phyloP scores from a whole-genome alignment of 2,329 filamentous ascomycete genomes.

The Paracoccidioides brasiliensis region DNA sequence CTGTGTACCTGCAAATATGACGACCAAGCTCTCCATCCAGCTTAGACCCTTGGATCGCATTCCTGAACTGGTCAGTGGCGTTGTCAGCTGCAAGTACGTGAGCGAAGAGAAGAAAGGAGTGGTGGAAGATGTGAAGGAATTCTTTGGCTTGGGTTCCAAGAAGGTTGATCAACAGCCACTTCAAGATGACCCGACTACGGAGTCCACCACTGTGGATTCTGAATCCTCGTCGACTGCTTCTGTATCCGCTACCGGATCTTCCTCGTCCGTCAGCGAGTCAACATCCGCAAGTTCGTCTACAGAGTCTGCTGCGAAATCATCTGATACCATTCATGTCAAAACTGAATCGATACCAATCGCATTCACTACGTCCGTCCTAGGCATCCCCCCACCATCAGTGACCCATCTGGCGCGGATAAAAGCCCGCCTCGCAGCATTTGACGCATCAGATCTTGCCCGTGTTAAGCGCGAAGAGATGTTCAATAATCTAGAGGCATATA shows the following conservation, averaged over 20 bases:
- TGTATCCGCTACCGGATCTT: constrained; percentile 18
- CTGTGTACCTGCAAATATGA: constrained; percentile 63
- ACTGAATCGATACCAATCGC: constrained; percentile 40
- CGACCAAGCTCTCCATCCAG: constrained; percentile 64
- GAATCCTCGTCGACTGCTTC: constrained; percentile 34
- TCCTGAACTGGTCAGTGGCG: constrained; percentile 62
- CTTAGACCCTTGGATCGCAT: constrained; percentile 62
- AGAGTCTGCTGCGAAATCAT: constrained; percentile 25
- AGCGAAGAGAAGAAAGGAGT: constrained; percentile 59
- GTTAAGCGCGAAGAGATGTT: constrained; percentile 69
- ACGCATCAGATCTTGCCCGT: constrained; percentile 68
- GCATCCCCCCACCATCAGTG: constrained; percentile 24
- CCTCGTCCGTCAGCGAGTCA: constrained; percentile 32
- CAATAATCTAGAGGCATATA: constrained; percentile 87
- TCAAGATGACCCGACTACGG: constrained; percentile 43
- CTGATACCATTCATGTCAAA: constrained; percentile 33
- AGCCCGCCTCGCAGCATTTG: constrained; percentile 69
- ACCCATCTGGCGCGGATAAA: constrained; percentile 40
- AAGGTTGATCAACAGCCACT: constrained; percentile 69
- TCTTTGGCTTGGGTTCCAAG: constrained; percentile 87
- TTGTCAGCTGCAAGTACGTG: constrained; percentile 74
- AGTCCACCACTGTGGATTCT: constrained; percentile 33
- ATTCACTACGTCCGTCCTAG: constrained; percentile 36
- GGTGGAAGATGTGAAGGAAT: constrained; percentile 87
- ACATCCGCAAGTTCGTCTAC: constrained; percentile 38